Evolutionary conservation across 371 early-diverging fungal species (phyloP), one percentile per base, ranked within the genome.

Genomic region (Lichtheimia hyalospora): DNA sequence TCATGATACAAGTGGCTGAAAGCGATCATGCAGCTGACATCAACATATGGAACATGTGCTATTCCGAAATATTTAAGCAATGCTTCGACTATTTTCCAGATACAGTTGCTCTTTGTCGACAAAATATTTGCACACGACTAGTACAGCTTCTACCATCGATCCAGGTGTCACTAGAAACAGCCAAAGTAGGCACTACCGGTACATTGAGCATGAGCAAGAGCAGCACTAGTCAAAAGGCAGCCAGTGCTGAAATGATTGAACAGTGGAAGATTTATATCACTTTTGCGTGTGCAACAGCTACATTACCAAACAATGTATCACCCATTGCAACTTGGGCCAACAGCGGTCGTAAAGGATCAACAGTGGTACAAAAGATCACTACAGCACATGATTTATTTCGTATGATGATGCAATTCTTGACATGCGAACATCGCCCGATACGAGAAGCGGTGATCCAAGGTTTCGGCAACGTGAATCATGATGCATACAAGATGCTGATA

Each of bases 231-330:
- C 71, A 70, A 51, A 74, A 76, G 28, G 60, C 78, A 5, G 87
- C 82, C 5, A 84, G 82, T 14, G 72, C 73, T 18, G 87, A 85
- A 43, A 71, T 89, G 21, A 79, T 95, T 41, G 89, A 87, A 7
- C 92, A 95, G 66, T 95, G 92, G 92, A 77, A 84, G 23, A 79
- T 85, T 3, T 91, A 90, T 66, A 70, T 92, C 6, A 75, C 83
- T 2, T 90, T 89, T 71, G 84, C 84, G 7, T 88, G 88, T 58
- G 80, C 86, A 14, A 89, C 86, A 2, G 84, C 85, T 39, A 71
- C 79, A 1, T 68, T 68, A 5, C 61, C 75, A 0, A 70, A 69
- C 23, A 73, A 76, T 28, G 60, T 65, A 28, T 59, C 68, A 0
- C 58, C 70, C 0, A 58, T 59, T 12, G 57, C 70, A 4, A 70